Conservation (phyloP, 768 basidiomycete species). For the Auricularia sp. region DNA sequence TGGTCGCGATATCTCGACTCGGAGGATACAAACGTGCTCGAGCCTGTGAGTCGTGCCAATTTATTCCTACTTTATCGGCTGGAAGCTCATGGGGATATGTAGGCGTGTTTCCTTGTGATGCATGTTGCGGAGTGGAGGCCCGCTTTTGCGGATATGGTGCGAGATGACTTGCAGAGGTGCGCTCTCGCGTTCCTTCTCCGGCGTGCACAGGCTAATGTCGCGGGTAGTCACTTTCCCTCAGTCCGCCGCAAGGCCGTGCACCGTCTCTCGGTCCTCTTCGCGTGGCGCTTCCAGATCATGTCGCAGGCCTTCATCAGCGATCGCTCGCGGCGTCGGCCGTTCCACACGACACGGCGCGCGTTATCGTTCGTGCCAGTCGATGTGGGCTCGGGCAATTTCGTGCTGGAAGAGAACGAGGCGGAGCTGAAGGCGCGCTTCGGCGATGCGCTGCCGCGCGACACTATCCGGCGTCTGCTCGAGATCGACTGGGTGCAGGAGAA, state of each 20-base stretch:
- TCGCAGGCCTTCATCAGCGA: constrained; percentile 53
- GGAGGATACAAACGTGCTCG: constrained; percentile 27
- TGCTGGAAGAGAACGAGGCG: constrained; percentile 41
- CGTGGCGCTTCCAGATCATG: constrained; percentile 61
- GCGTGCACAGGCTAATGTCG: background rate
- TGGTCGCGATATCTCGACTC: constrained; percentile 46
- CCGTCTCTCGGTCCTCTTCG: constrained; percentile 45
- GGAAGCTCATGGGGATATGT: background rate
- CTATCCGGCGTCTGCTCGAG: constrained; percentile 55
- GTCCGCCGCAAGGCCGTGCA: constrained; percentile 43
- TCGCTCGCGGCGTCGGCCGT: constrained; percentile 49
- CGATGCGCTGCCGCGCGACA: constrained; percentile 44
- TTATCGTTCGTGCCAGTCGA: constrained; percentile 69
- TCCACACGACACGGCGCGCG: constrained; percentile 58
- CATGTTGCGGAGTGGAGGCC: constrained; percentile 59
- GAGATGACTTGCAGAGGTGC: constrained; percentile 50
- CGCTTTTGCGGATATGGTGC: constrained; percentile 36
- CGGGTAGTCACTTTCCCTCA: constrained; percentile 34
- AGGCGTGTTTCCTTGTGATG: constrained; percentile 56
- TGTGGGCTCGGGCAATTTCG: constrained; percentile 52
- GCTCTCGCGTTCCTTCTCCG: background rate
- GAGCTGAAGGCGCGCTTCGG: constrained; percentile 37
- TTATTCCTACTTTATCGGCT: constrained; percentile 23
- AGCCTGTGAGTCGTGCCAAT: constrained; percentile 34
- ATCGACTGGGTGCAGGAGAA: constrained; percentile 68